Evolutionary conservation across 768 basidiomycete genomes (phyloP), one percentile per base, ranked within the genome.

Genomic region (Termitomyces sp.): DNA sequence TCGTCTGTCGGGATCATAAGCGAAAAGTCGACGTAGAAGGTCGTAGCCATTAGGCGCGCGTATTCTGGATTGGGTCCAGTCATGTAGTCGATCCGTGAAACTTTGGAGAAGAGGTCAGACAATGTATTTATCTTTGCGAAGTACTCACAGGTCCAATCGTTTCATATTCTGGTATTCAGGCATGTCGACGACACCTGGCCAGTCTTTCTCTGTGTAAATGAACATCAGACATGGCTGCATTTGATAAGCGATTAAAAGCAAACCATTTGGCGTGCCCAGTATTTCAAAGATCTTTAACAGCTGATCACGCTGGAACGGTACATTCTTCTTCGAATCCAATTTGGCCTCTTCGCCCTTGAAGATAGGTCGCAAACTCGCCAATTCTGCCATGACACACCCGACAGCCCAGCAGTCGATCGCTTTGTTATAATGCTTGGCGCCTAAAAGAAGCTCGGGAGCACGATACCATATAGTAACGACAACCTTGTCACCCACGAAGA

Each of bases 381-480:
- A 77, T 75, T 99, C 97, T 1, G 96, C 97, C 76, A 96, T 90
- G 48, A 99, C 98, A 71, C 97, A 99, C 0, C 96, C 97, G 6
- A 98, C 88, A 28, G 97, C 96, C 97, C 97, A 99, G 57, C 94
- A 88, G 71, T 99, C 95, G 44, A 98, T 88, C 4, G 96, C 92
- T 67, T 93, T 94, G 66, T 97, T 96, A 73, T 99, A 99, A 74
- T 99, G 97, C 64, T 95, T 94, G 0, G 96, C 94, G 32, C 97
- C 96, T 77, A 99, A 83, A 11, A 99, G 82, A 3, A 99, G 85
- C 71, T 99, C 97, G 0, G 97, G 97, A 7, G 94, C 94, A 56
- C 97, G 91, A 72, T 99, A 99, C 97, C 97, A 98, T 69, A 99
- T 98, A 0, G 97, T 99, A 13, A 99, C 97, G 39, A 98, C 97